These are phyloP conservation scores for Begonia loranthoides DNA, from an alignment of 306 rosid species.

Conservation along the genomic window DNA sequence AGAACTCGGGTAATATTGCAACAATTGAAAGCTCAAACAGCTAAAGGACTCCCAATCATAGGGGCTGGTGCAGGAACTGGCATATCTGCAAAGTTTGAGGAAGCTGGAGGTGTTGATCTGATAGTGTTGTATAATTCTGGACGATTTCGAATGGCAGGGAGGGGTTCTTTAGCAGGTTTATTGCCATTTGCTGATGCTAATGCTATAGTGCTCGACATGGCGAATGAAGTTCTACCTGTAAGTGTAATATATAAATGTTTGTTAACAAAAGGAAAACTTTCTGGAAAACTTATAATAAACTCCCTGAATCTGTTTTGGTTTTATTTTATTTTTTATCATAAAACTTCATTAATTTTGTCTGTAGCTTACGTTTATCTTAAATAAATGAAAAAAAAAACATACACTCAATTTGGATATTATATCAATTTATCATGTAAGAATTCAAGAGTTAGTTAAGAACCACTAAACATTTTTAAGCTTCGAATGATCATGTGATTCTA, in stretches of 20 bases:
- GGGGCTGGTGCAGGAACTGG: conserved; percentile 98
- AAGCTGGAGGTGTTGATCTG: conserved; percentile 88
- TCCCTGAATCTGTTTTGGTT: no score
- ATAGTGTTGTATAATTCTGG: conserved; percentile 87
- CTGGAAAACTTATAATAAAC: no score
- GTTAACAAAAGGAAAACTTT: no score
- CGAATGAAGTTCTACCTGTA: conserved; percentile 91
- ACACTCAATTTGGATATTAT: no score
- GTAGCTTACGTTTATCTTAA: no score
- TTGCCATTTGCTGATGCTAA: conserved; percentile 93
- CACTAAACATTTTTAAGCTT: no score
- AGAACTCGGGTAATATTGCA: conserved; percentile 51
- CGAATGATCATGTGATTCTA: no score
- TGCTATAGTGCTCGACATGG: conserved; percentile 87
- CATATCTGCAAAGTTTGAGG: conserved; percentile 95
- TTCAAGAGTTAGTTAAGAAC: no score
- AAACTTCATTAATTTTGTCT: no score
- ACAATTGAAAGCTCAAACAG: conserved; percentile 59
- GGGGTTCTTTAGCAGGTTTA: conserved; percentile 88
- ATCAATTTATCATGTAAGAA: no score
- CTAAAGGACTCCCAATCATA: conserved; percentile 51
- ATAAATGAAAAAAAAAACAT: no score
- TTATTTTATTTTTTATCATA: no score
- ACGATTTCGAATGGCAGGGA: conserved; percentile 94
- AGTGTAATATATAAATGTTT: conserved; percentile 8